Evolutionary conservation across 768 basidiomycete species (phyloP).

Genomic region (Russula vinacea): DNA sequence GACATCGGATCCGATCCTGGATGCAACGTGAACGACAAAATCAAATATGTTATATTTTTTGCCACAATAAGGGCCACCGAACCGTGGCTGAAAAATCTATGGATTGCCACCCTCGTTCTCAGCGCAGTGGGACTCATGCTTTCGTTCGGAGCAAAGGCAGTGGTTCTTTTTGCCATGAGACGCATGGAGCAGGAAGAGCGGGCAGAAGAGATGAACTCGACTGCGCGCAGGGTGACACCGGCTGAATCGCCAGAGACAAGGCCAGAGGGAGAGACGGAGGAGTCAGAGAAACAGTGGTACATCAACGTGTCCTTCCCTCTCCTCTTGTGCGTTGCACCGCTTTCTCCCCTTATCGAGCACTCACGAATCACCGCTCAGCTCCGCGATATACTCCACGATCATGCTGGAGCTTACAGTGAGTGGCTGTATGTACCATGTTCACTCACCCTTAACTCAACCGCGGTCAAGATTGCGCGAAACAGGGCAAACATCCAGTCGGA

Average conservation of each 20-base stretch:
- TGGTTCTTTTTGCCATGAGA: neutral
- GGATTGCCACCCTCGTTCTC: conserved; percentile 11
- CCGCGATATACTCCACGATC: conserved; percentile 17
- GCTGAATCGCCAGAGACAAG: neutral
- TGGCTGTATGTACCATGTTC: neutral
- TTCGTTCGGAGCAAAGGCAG: neutral
- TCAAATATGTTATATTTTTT: conserved; percentile 24
- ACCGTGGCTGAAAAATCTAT: conserved; percentile 13
- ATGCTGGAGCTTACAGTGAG: conserved; percentile 26
- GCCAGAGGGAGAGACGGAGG: neutral
- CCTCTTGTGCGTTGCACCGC: conserved; percentile 13
- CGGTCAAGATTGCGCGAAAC: conserved; percentile 17
- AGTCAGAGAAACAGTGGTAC: conserved; percentile 1
- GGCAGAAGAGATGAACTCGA: neutral
- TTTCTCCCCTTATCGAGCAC: neutral
- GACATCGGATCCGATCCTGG: neutral
- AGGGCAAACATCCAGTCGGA: neutral
- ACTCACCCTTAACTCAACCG: neutral
- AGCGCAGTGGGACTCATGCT: conserved; percentile 15
- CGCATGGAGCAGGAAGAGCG: no score
- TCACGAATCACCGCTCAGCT: conserved; percentile 5
- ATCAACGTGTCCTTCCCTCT: neutral
- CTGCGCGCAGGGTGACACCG: no score
- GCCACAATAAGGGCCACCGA: conserved; percentile 10
- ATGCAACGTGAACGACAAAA: conserved; percentile 3